Evolutionary conservation across 768 basidiomycete species (phyloP).

Genomic region (Leucosporidium yakuticum): DNA sequence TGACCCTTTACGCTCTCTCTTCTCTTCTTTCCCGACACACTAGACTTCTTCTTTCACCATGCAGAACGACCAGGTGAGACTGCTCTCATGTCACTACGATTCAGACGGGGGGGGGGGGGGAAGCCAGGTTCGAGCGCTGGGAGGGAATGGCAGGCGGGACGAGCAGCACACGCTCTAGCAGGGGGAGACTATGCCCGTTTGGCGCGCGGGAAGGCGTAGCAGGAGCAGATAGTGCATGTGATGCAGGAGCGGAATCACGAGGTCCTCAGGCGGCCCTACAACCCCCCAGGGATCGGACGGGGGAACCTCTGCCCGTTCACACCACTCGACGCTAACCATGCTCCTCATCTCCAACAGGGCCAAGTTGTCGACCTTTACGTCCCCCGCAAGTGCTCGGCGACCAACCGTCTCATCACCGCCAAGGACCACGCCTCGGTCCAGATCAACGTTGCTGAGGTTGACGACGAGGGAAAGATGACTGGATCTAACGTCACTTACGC

Average conservation of each 20-base stretch:
- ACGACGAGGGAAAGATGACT: constrained; percentile 67
- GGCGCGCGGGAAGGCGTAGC: too few species aligned
- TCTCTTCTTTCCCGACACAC: too few species aligned
- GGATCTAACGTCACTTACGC: constrained; percentile 70
- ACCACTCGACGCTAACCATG: background rate
- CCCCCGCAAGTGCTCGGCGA: constrained; percentile 78
- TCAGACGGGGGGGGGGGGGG: too few species aligned
- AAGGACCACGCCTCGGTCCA: constrained; percentile 99
- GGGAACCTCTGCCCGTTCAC: background rate
- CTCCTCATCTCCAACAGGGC: constrained; percentile 55
- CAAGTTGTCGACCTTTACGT: constrained; percentile 99
- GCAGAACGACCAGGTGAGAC: constrained; percentile 37
- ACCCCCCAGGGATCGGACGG: background rate
- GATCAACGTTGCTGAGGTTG: constrained; percentile 89
- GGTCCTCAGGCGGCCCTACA: background rate
- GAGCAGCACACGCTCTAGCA: too few species aligned
- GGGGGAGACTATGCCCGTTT: too few species aligned
- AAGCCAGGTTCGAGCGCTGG: too few species aligned
- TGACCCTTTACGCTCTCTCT: too few species aligned
- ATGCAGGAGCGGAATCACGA: too few species aligned
- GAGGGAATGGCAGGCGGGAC: too few species aligned
- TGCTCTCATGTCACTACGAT: too few species aligned
- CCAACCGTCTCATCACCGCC: constrained; percentile 87
- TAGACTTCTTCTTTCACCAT: constrained; percentile 18
- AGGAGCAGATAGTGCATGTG: background rate